A percentile compares a stretch with the other conserved stretches of the same genome.
These are phyloP conservation scores for Podila horticola DNA, from an alignment of 192 early-diverging fungal genomes.

Conservation along the genomic window DNA sequence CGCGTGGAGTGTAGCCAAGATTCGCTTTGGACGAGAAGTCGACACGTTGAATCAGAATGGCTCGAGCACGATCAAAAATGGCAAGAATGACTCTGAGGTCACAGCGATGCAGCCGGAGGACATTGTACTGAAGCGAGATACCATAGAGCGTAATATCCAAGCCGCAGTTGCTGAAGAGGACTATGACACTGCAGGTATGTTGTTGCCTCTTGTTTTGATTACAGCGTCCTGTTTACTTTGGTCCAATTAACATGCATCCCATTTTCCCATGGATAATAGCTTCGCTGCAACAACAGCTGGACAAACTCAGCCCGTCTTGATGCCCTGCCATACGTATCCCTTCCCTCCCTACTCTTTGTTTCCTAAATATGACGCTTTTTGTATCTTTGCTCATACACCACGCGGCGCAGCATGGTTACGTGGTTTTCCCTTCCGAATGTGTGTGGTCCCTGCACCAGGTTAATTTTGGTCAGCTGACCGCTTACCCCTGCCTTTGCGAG, in stretches of 20 bases:
- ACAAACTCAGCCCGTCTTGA: background rate
- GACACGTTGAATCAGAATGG: background rate
- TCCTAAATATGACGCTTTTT: no score
- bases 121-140: background rate
- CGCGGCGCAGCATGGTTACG: no score
- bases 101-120: background rate
- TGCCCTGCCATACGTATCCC: background rate
- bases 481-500: no score
- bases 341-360: no score
- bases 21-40: constrained; percentile 25
- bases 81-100: background rate
- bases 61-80: background rate
- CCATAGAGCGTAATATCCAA: constrained; percentile 31
- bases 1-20: constrained; percentile 7
- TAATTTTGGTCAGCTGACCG: background rate
- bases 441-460: background rate
- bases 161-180: constrained; percentile 46
- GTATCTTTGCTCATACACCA: no score
- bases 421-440: no score
- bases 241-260: background rate
- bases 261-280: constrained; percentile 12
- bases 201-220: background rate
- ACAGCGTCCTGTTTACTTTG: background rate
- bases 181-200: constrained; percentile 37
- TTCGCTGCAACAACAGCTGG: constrained; percentile 23